phyloP scores from a whole-genome alignment of 106 monocot genomes.

The Gastrodia elata region DNA sequence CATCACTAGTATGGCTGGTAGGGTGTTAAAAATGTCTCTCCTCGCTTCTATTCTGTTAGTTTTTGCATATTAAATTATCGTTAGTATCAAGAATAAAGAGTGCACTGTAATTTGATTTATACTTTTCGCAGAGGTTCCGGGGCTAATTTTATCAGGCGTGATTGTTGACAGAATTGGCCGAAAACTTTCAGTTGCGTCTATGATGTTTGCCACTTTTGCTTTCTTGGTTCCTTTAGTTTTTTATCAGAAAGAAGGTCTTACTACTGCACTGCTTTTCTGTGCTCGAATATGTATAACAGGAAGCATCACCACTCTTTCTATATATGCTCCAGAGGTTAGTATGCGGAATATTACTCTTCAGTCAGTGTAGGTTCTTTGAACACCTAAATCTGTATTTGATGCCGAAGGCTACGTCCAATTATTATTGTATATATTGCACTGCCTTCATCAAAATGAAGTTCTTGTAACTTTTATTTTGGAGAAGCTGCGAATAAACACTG shows the following conservation, averaged over 20 bases:
- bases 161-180: slow-evolving; percentile 66
- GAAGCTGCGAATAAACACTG: too few relatives aligned
- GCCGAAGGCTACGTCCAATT: not conserved
- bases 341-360: not conserved
- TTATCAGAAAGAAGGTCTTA: slow-evolving; percentile 26
- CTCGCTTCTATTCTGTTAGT: not conserved
- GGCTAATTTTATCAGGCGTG: slow-evolving; percentile 49
- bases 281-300: slow-evolving; percentile 61
- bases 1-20: slow-evolving; percentile 72
- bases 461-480: too few relatives aligned
- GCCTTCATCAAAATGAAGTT: too few relatives aligned
- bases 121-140: slow-evolving; percentile 57
- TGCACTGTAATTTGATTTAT: not conserved
- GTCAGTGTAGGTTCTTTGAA: not conserved
- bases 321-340: slow-evolving; percentile 89
- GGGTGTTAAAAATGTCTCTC: not conserved
- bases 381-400: not conserved
- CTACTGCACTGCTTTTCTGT: slow-evolving; percentile 55
- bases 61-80: not conserved
- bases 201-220: slow-evolving; percentile 53
- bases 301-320: slow-evolving; percentile 57
- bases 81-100: not conserved
- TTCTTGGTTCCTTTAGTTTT: slow-evolving; percentile 51
- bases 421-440: not conserved
- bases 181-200: slow-evolving; percentile 48